These are phyloP conservation scores for Arthrinium phaeospermum DNA, from an alignment of 2,329 filamentous ascomycete species.

Conservation along the genomic window DNA sequence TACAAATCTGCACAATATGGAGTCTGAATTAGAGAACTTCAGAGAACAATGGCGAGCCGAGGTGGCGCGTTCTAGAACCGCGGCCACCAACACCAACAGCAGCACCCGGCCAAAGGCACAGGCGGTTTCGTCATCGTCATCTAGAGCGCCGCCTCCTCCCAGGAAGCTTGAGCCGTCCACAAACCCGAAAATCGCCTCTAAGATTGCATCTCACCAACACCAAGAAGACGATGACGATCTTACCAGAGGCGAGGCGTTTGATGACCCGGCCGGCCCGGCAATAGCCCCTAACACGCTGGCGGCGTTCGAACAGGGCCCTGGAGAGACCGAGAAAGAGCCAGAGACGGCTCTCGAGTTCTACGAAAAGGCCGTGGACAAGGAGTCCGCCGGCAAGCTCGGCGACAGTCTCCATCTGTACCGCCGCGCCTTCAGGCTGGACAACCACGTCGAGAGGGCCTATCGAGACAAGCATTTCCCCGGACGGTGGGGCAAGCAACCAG, in stretches of 20 bases:
- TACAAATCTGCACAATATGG: slow-evolving; percentile 26
- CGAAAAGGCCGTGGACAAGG: slow-evolving; percentile 88
- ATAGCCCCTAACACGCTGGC: slow-evolving; percentile 38
- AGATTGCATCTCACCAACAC: slow-evolving; percentile 21
- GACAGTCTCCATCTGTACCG: slow-evolving; percentile 90
- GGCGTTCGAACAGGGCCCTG: slow-evolving; percentile 25
- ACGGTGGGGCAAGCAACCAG: slow-evolving; percentile 50
- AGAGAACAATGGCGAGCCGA: slow-evolving; percentile 86
- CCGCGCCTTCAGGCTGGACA: slow-evolving; percentile 89
- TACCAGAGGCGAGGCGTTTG: slow-evolving; percentile 36
- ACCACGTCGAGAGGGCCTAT: slow-evolving; percentile 82
- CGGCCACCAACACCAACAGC: slow-evolving; percentile 16
- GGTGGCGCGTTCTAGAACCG: slow-evolving; percentile 55
- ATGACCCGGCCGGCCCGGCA: slow-evolving; percentile 31
- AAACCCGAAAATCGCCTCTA: slow-evolving; percentile 20
- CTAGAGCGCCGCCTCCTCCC: not conserved
- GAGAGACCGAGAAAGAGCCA: slow-evolving; percentile 33
- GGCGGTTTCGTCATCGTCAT: slow-evolving; percentile 20
- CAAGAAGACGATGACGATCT: slow-evolving; percentile 39
- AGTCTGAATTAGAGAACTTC: slow-evolving; percentile 82
- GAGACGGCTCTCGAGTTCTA: slow-evolving; percentile 85
- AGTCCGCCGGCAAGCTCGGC: slow-evolving; percentile 82
- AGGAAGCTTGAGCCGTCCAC: slow-evolving; percentile 13
- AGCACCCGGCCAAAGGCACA: slow-evolving; percentile 25
- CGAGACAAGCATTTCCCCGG: slow-evolving; percentile 89